A percentile compares a stretch with the other conserved stretches of the same genome.
phyloP scores from a whole-genome alignment of 208 protist species.

The Trypanosoma brucei region DNA sequence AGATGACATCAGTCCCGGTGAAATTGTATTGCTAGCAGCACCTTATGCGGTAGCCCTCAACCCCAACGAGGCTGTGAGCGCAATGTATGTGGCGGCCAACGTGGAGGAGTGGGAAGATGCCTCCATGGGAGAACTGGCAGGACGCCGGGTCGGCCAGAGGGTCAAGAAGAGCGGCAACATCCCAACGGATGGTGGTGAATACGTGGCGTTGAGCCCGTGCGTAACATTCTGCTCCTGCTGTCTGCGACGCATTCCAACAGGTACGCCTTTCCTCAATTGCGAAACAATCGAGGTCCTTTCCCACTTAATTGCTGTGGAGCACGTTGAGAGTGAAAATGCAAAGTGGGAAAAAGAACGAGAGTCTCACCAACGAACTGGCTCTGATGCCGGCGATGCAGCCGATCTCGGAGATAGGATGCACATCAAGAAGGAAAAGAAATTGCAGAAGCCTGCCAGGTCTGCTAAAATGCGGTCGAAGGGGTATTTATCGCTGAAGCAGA shows the following conservation, averaged over 20 bases:
- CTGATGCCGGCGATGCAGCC: neutral
- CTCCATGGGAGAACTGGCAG: neutral
- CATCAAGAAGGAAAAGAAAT: constrained; percentile 17
- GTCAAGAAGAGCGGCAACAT: constrained; percentile 6
- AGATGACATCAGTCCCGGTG: constrained; percentile 37
- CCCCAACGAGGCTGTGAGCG: constrained; percentile 39
- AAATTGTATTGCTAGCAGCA: constrained; percentile 52
- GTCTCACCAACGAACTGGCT: neutral
- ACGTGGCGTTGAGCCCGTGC: constrained; percentile 8
- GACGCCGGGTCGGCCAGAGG: neutral
- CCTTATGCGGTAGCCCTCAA: constrained; percentile 47
- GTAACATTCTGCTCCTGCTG: constrained; percentile 42
- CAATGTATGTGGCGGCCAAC: constrained; percentile 36
- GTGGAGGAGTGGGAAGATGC: constrained; percentile 20
- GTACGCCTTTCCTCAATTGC: constrained; percentile 41
- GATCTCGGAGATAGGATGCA: neutral
- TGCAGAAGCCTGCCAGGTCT: constrained; percentile 55
- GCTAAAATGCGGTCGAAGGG: constrained; percentile 43
- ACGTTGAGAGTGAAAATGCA: constrained; percentile 20
- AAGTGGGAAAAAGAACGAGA: constrained; percentile 21
- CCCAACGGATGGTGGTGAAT: neutral
- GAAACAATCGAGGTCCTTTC: constrained; percentile 39
- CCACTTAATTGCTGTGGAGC: constrained; percentile 30
- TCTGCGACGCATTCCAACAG: constrained; percentile 38
- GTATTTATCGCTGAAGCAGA: constrained; percentile 36